Evolutionary conservation across 164 flowering plant species (phyloP), one percentile per base, ranked within the genome.

Genomic region (Liriodendron chinense): DNA sequence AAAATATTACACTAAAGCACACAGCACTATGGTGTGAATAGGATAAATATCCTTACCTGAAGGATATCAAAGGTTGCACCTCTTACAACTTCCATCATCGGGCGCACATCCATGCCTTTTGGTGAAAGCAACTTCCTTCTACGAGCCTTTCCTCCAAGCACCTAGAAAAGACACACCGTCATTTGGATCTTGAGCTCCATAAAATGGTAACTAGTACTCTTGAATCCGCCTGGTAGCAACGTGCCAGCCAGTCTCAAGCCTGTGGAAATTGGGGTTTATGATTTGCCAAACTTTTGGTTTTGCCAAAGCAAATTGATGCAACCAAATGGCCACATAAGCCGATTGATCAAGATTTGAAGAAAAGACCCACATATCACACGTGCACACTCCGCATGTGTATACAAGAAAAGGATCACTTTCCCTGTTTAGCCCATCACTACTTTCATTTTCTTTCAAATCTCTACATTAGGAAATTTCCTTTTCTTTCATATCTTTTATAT

Each of bases 61-160:
- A 96, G 82, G 47, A 92, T 94, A 72, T 86, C 90, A 83, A 96
- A 96, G 9, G 94, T 90, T 47, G 98, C 97, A 76, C 94, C 96
- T 85, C 90, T 94, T 14, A 96, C 99, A 71, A 96, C 98, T 85
- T 96, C 97, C 99, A 94, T 96, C 99, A 96, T 94, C 8, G 99
- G 99, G 7, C 99, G 89, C 47, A 96, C 99, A 82, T 94, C 97
- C 97, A 89, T 87, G 71, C 97, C 93, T 78, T 91, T 90, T 12
- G 97, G 97, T 62, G 98, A 96, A 59, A 92, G 89, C 81, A 94
- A 81, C 76, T 96, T 92, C 89, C 82, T 94, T 81, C 98, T 86
- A 64, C 87, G 87, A 72, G 93, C 98, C 70, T 75, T 92, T 71
- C 99, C 98, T 69, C 89, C 93, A 71, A 96, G 86, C 7, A 96